Evolutionary conservation across 192 early-diverging fungal genomes (phyloP).

Genomic region (Coemansia sp.): DNA sequence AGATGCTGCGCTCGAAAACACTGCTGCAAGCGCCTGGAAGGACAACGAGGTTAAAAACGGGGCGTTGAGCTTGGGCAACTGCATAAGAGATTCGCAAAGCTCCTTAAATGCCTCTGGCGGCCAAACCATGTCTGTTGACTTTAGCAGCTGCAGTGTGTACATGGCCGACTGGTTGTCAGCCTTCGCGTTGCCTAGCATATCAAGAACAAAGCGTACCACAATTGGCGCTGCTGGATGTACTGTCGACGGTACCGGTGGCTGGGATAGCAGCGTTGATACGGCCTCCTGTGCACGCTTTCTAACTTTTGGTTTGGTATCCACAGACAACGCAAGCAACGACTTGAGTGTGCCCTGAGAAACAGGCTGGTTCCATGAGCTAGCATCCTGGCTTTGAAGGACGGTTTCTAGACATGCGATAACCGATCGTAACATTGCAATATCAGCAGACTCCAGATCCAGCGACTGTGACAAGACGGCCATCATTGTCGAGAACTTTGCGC

Average conservation of each 20-base stretch:
- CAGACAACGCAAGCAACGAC: conserved; percentile 72
- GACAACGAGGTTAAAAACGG: conserved; percentile 73
- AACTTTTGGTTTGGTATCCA: conserved; percentile 86
- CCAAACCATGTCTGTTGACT: conserved; percentile 61
- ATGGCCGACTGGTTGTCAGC: conserved; percentile 60
- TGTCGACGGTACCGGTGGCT: conserved; percentile 69
- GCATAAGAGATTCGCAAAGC: conserved; percentile 73
- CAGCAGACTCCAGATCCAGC: conserved; percentile 64
- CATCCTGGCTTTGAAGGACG: conserved; percentile 79
- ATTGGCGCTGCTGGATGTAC: conserved; percentile 71
- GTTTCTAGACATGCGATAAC: conserved; percentile 77
- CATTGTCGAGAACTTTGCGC: conserved; percentile 65
- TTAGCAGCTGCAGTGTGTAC: conserved; percentile 73
- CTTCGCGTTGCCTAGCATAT: conserved; percentile 59
- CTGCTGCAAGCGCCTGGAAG: conserved; percentile 44
- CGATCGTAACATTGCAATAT: conserved; percentile 78
- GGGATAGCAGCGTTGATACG: conserved; percentile 64
- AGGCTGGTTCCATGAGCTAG: conserved; percentile 67
- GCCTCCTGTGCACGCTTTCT: conserved; percentile 88
- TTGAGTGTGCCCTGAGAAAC: conserved; percentile 70
- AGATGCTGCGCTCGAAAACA: conserved; percentile 40
- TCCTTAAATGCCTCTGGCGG: conserved; percentile 59
- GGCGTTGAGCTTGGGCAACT: conserved; percentile 77
- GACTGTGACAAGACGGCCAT: conserved; percentile 61
- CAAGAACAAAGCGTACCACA: conserved; percentile 65